Base-by-base conservation (phyloP, 345 rosid genomes). In the Turnera subulata region DNA sequence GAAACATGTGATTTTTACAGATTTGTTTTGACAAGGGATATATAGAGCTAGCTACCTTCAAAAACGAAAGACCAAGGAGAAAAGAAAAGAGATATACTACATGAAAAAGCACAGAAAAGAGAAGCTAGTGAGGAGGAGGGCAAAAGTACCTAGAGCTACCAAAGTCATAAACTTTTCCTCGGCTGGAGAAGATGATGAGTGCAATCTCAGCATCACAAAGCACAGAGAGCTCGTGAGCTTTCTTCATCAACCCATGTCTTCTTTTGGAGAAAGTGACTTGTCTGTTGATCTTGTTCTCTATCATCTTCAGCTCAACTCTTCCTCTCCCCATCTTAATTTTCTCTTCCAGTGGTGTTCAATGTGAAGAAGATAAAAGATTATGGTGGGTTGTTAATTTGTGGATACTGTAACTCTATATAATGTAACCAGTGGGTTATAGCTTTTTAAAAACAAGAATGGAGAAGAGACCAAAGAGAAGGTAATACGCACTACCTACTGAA, bases 211-310 rank as follows among this genome's bases (percentile, higher is more conserved):
- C 95, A 71, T 86, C 95, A 15, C 95, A 87, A 0, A 87, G 91
- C 46, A 87, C 85, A 61, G 95, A 87, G 54, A 88, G 95, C 56
- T 88, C 95, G 46, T 81, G 84, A 58, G 91, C 95, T 81, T 88
- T 88, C 79, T 88, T 88, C 49, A 88, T 56, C 59, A 88, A 60
- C 29, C 95, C 95, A 45, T 79, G 84, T 48, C 95, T 79, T 64
- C 95, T 72, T 71, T 88, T 88, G 4, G 96, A 84, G 77, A 88
- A 88, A 38, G 96, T 88, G 10, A 88, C 96, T 50, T 88, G 92
- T 64, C 96, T 68, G 70, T 85, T 88, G 69, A 88, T 88, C 62
- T 83, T 88, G 80, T 88, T 88, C 76, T 88, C 96, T 68, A 88
- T 88, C 76, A 83, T 85, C 88, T 83, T 85, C 77, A 85, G 66